These are phyloP conservation scores for Gnetum montanum DNA, from an alignment of 75 land plant genomes.

Conservation along the genomic window DNA sequence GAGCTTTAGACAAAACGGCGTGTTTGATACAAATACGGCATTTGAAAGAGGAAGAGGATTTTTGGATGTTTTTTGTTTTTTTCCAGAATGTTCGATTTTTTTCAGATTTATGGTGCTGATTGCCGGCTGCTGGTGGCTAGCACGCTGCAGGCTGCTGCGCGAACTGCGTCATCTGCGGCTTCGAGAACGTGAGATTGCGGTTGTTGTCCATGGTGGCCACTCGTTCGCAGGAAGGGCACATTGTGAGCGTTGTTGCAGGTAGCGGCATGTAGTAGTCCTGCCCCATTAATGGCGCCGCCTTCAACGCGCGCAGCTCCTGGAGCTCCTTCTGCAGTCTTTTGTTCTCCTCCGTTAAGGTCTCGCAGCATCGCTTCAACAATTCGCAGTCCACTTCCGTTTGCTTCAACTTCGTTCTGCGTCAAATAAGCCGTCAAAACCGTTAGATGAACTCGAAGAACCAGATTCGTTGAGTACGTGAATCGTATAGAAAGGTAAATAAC, in stretches of 20 bases:
- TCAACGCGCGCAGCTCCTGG: constrained; percentile 73
- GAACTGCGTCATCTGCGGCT: constrained; percentile 5
- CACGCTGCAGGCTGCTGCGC: constrained; percentile 6
- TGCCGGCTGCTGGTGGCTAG: too few relatives aligned
- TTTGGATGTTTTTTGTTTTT: too few relatives aligned
- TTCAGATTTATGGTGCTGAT: too few relatives aligned
- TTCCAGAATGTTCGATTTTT: too few relatives aligned
- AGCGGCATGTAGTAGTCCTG: constrained; percentile 50
- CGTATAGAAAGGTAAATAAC: too few relatives aligned
- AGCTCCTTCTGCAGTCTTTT: constrained; percentile 74
- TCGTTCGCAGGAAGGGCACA: constrained; percentile 88
- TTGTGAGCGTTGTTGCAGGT: constrained; percentile 86
- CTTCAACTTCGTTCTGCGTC: constrained; percentile 80
- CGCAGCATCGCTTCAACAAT: constrained; percentile 80
- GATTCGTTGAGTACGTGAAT: too few relatives aligned
- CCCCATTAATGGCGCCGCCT: constrained; percentile 26
- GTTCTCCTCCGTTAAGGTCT: constrained; percentile 80
- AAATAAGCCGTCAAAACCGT: too few relatives aligned
- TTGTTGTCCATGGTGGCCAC: constrained; percentile 38
- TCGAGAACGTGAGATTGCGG: constrained; percentile 1
- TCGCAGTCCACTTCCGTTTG: constrained; percentile 94
- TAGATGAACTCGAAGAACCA: too few relatives aligned
- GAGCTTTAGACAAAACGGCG: too few relatives aligned
- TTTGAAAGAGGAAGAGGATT: too few relatives aligned
- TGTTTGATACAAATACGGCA: too few relatives aligned